phyloP scores from a whole-genome alignment of 768 basidiomycete genomes.

The Podaxis mareebaensis region DNA sequence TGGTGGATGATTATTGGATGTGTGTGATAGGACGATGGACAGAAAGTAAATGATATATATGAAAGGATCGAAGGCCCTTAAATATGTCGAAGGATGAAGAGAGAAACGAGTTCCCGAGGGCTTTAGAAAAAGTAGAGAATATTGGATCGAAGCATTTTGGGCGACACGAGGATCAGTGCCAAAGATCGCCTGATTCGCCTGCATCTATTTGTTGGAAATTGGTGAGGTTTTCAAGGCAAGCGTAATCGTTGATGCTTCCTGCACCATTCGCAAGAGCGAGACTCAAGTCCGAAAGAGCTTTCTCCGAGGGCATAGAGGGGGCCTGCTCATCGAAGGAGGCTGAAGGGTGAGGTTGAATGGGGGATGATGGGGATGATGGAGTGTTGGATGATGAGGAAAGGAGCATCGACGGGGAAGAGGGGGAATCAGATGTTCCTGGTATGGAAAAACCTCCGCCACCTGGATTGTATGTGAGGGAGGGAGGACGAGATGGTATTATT shows the following conservation, averaged over 20 bases:
- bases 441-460: background rate
- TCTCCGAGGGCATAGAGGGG: slow-evolving; percentile 20
- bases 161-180: slow-evolving; percentile 27
- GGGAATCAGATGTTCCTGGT: background rate
- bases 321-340: slow-evolving; percentile 34
- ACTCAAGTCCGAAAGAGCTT: slow-evolving; percentile 25
- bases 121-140: background rate
- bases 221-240: slow-evolving; percentile 15
- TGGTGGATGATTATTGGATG: slow-evolving; percentile 7
- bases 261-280: slow-evolving; percentile 30
- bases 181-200: slow-evolving; percentile 57
- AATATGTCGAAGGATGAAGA: slow-evolving; percentile 6
- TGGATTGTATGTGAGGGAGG: background rate
- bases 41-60: slow-evolving; percentile 10
- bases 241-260: slow-evolving; percentile 29
- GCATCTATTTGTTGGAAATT: slow-evolving; percentile 6
- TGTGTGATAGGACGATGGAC: background rate
- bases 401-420: slow-evolving; percentile 1
- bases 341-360: slow-evolving; percentile 1
- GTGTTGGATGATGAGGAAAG: background rate
- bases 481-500: background rate
- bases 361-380: background rate
- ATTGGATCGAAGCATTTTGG: background rate
- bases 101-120: background rate
- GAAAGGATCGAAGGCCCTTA: background rate